Conservation (phyloP, 192 early-diverging fungal genomes). For the Oehlia diaphana region DNA sequence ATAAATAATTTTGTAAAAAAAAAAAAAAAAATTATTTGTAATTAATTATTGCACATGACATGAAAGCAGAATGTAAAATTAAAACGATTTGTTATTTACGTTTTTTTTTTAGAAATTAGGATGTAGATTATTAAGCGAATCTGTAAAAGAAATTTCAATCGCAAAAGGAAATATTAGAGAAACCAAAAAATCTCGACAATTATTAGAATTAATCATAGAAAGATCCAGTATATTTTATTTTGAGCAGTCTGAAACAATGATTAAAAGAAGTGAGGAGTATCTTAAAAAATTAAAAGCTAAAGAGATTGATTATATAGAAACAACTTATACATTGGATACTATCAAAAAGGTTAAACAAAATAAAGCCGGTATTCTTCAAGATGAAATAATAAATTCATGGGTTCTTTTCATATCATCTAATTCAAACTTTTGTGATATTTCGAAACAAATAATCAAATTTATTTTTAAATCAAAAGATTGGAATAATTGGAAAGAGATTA, state of each 20-base stretch:
- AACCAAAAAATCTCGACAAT: conserved; percentile 45
- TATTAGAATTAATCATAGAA: conserved; percentile 68
- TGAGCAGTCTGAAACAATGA: conserved; percentile 50
- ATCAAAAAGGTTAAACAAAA: conserved; percentile 31
- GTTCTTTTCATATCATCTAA: conserved; percentile 40
- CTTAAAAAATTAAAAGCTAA: conserved; percentile 64
- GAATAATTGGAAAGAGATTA: not conserved
- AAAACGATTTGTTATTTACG: too few relatives aligned
- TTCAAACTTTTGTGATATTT: conserved; percentile 31
- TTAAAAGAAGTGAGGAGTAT: conserved; percentile 52
- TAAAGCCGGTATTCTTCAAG: conserved; percentile 58
- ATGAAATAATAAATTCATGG: conserved; percentile 35
- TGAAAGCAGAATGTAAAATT: too few relatives aligned
- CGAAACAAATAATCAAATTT: not conserved
- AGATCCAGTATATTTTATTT: conserved; percentile 79
- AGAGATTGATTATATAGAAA: conserved; percentile 65
- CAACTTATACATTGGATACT: conserved; percentile 46
- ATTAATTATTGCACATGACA: too few relatives aligned
- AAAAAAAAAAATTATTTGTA: too few relatives aligned
- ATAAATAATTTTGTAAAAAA: too few relatives aligned
- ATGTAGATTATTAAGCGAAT: conserved; percentile 59
- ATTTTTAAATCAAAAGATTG: not conserved
- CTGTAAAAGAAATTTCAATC: conserved; percentile 56
- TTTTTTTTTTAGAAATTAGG: conserved; percentile 48
- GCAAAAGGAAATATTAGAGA: conserved; percentile 49